Evolutionary conservation across 1,139 yeast species (phyloP).

Genomic region (Yamadazyma jaroonii): DNA sequence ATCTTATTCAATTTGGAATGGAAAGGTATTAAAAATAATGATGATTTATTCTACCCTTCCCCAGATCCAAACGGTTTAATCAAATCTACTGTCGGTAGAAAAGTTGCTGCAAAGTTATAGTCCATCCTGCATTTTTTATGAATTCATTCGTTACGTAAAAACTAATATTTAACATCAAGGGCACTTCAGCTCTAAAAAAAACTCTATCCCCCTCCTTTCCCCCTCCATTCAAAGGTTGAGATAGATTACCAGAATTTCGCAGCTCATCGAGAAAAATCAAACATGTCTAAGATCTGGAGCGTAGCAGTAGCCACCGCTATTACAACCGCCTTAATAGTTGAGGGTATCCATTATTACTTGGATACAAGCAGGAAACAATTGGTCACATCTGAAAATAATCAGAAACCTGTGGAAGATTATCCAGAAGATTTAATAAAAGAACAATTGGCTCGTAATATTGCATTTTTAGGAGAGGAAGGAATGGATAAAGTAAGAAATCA

Average conservation of each 20-base stretch:
- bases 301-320: slow-evolving; percentile 36
- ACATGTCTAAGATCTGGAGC: slow-evolving; percentile 17
- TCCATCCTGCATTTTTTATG: not conserved
- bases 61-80: slow-evolving; percentile 92
- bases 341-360: slow-evolving; percentile 32
- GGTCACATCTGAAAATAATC: not conserved
- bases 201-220: no score
- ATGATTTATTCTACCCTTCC: slow-evolving; percentile 83
- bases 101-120: slow-evolving; percentile 36
- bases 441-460: slow-evolving; percentile 90
- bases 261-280: slow-evolving; percentile 5
- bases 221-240: no score
- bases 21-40: slow-evolving; percentile 80
- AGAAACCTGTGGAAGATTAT: slow-evolving; percentile 21
- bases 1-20: slow-evolving; percentile 75
- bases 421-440: slow-evolving; percentile 81
- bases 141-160: not conserved
- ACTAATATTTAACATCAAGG: no score
- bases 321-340: slow-evolving; percentile 40
- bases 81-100: slow-evolving; percentile 78
- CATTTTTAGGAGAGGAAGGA: slow-evolving; percentile 85
- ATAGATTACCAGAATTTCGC: no score
- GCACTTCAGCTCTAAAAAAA: no score
- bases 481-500: slow-evolving; percentile 72
- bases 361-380: slow-evolving; percentile 5